These are phyloP conservation scores for Zasmidium cellare DNA, from an alignment of 2,329 filamentous ascomycete species.

Conservation along the genomic window DNA sequence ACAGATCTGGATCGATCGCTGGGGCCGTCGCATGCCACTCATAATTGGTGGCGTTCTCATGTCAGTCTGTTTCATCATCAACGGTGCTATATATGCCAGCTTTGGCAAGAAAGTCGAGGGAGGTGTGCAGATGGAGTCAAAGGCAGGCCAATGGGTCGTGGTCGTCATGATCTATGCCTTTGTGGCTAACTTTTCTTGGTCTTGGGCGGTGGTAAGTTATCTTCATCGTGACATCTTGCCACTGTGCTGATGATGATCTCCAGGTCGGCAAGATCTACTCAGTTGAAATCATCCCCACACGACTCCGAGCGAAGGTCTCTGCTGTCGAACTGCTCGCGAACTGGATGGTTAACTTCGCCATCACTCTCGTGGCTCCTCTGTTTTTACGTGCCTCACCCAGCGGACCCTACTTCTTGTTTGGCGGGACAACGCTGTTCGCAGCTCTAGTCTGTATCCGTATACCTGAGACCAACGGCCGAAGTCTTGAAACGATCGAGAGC, in stretches of 20 bases:
- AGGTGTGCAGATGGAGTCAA: not conserved
- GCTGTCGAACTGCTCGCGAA: not conserved
- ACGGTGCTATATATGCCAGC: not conserved
- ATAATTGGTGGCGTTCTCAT: not conserved
- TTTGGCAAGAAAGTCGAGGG: not conserved
- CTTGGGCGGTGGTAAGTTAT: not conserved
- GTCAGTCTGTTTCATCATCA: not conserved
- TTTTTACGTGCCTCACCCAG: not conserved
- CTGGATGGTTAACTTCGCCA: slow-evolving; percentile 1
- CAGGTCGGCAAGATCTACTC: not conserved
- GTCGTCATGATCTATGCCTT: not conserved
- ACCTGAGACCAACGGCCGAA: slow-evolving; percentile 16
- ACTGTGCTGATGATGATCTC: too few species aligned
- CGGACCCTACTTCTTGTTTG: slow-evolving; percentile 2
- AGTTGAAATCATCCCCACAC: not conserved
- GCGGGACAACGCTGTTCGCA: slow-evolving; percentile 24
- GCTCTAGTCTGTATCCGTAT: slow-evolving; percentile 11
- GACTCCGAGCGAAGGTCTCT: not conserved
- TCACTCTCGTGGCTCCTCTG: not conserved
- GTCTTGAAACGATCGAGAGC: slow-evolving; percentile 12
- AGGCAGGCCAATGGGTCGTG: not conserved
- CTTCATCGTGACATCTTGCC: too few species aligned
- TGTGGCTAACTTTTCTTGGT: not conserved
- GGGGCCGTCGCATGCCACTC: slow-evolving; percentile 45
- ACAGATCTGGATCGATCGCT: slow-evolving; percentile 57